Evolutionary conservation across 192 early-diverging fungal genomes (phyloP), one percentile per base, ranked within the genome.

Genomic region (Chytriomyces sp.): DNA sequence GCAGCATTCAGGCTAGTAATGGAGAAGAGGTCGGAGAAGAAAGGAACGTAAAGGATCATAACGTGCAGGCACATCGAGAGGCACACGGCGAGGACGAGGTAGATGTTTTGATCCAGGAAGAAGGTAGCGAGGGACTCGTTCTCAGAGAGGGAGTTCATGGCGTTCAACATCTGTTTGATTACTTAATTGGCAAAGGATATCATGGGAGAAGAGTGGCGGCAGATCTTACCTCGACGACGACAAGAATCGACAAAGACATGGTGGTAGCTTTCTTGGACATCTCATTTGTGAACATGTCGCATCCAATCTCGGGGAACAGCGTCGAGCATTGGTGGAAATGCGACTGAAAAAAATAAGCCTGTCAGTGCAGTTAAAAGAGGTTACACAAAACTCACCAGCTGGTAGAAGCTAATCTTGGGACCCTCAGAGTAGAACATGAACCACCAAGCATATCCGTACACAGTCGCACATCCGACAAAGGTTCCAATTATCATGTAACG

Each of bases 381-480:
- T n/a, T n/a, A n/a, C 37, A n/a, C 10, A 59, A 40, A 30, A 72
- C 85, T 71, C 75, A 92, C 91, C 81, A 99, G 82, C 78, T 99
- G 92, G 69, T 90, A 79, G 77, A 89, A 99, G 31, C 87, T 83
- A 64, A 99, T 91, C 59, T 91, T 90, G 4, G 97, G 97, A 33
- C 96, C 96, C n/a, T 75, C 80, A 4, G 78, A 61, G 79, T 96
- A 97, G 75, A 89, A 97, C 87, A 99, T 91, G 80, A 94, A 98
- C 94, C 94, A 98, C 96, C 98, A 98, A 0, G 92, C 95, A 75
- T 98, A 98, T 26, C 93, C 98, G 89, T 94, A 94, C n/a, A 98
- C 90, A 40, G 96, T 98, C 4, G 96, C 95, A 26, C 78, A 75
- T 55, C 96, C 96, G 59, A 99, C 98, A 72, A 96, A 98, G 12